Evolutionary conservation across 2,329 filamentous ascomycete genomes (phyloP).

Genomic region (Claviceps maximensis): DNA sequence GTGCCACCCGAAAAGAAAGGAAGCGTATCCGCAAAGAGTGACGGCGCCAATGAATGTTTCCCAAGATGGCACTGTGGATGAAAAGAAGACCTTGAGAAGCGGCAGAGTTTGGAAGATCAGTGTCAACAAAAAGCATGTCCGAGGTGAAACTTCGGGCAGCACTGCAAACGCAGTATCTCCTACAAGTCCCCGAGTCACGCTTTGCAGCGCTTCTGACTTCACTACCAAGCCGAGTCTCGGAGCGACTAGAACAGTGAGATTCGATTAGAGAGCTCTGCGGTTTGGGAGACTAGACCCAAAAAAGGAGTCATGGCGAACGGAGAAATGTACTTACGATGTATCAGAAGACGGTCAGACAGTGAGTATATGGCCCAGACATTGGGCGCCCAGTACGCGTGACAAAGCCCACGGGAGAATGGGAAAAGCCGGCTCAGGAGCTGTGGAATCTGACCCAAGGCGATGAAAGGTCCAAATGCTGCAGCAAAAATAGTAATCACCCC

Average conservation of each 20-base stretch:
- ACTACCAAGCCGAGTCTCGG: constrained; percentile 66
- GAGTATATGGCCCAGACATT: constrained; percentile 98
- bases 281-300: background rate
- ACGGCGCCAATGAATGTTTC: constrained; percentile 80
- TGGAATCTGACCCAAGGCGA: constrained; percentile 63
- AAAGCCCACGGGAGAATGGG: constrained; percentile 84
- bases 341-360: constrained; percentile 71
- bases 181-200: constrained; percentile 83
- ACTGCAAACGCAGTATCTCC: constrained; percentile 92
- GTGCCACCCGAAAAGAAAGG: constrained; percentile 96
- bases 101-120: constrained; percentile 69
- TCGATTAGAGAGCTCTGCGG: background rate
- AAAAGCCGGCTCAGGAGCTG: constrained; percentile 80
- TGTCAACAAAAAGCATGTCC: constrained; percentile 70
- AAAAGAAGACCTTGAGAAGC: constrained; percentile 63
- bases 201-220: constrained; percentile 62
- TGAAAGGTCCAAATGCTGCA: constrained; percentile 83
- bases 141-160: constrained; percentile 71
- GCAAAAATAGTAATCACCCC: constrained; percentile 60
- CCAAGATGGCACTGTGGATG: constrained; percentile 54
- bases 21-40: constrained; percentile 88
- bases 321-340: constrained; percentile 49
- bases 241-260: constrained; percentile 44
- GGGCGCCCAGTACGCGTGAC: constrained; percentile 96
- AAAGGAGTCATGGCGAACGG: background rate